Evolutionary conservation across 129 eudicot genomes (phyloP), one percentile per base, ranked within the genome.

Genomic region (Chrysanthemum lavandulifolium): DNA sequence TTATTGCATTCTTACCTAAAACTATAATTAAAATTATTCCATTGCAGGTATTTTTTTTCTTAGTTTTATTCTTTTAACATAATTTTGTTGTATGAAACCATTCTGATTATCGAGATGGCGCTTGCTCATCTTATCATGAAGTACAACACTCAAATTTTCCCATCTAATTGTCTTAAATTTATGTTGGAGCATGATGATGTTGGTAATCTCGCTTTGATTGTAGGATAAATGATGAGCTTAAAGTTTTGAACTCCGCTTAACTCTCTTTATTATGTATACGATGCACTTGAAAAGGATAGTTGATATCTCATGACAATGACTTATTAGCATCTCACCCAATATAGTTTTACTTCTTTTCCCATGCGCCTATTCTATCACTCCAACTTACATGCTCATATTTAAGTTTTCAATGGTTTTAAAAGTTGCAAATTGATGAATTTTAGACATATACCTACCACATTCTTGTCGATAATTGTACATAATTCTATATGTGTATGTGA

Each of bases 111-210:
- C 56, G 69, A 72, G 83, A 67, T 79, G 81, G 73, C 75, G 71
- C 71, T 73, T 77, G 68, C 69, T 75, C 65, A 72, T 85, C 66
- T 78, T 61, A 77, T 73, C 78, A 61, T 58, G 69, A 71, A 54
- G 75, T 78, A 75, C 62, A 19, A 74, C 78, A 50, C 78, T 79
- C 82, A 83, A 80, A 66, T n/a, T 83, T 74, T 60, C 68, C 73
- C 67, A 77, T 76, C 48, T 61, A 71, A 50, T 77, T 71, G 74
- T 76, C 65, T 59, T 80, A 68, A 76, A 43, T 71, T 65, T 80
- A 69, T 79, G 72, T 79, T 78, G 85, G 80, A 77, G 85, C 72
- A 71, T 67, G 69, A 79, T 57, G 87, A 83, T 77, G 74, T 79
- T 71, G 81, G 83, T 71, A 66, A 77, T 80, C 79, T 66, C 81